Conservation (phyloP, 192 early-diverging fungal species). For the Linnemannia hyalina region DNA sequence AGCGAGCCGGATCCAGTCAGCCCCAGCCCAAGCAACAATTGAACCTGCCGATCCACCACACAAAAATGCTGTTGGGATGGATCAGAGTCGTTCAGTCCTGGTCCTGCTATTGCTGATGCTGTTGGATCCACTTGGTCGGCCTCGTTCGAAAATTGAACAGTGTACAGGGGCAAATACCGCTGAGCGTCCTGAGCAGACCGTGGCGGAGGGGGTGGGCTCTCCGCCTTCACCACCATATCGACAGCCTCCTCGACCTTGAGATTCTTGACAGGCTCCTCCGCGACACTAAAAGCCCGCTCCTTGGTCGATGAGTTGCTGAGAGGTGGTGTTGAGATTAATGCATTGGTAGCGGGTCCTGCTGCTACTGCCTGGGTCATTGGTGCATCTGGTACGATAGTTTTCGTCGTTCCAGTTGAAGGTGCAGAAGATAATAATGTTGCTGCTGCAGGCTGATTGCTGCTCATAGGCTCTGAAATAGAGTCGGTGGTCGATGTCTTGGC, state of each 20-base stretch:
- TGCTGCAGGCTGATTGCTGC: background rate
- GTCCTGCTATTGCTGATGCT: background rate
- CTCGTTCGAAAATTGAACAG: constrained; percentile 71
- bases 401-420: background rate
- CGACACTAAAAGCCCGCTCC: background rate
- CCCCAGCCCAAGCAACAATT: constrained; percentile 70
- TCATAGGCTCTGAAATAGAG: background rate
- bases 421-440: background rate
- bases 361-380: background rate
- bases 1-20: constrained; percentile 60
- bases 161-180: constrained; percentile 75
- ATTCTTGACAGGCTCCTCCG: background rate
- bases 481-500: constrained; percentile 36
- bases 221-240: constrained; percentile 21
- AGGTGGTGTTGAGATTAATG: background rate
- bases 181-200: constrained; percentile 61
- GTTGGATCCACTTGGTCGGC: constrained; percentile 19
- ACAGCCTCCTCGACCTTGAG: background rate
- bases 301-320: background rate
- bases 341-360: background rate
- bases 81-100: background rate
- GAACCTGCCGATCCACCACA: constrained; percentile 79
- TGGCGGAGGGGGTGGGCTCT: constrained; percentile 11
- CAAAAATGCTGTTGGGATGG: constrained; percentile 57
- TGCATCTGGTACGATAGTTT: background rate